phyloP scores from a whole-genome alignment of 306 rosid genomes.

The Sphenostylis stenocarpa region DNA sequence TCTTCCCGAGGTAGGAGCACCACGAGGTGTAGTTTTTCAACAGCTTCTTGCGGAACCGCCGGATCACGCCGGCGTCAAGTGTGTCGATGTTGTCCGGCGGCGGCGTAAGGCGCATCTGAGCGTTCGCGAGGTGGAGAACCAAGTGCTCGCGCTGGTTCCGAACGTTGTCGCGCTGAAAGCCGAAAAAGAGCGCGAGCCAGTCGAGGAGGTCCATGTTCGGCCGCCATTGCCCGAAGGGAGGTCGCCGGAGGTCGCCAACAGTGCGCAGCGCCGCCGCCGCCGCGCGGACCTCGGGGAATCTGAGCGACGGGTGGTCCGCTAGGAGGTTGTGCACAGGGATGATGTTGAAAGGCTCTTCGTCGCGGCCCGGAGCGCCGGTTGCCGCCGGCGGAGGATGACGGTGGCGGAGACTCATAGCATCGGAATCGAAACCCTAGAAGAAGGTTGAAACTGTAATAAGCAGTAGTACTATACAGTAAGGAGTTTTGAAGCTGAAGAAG shows the following conservation, averaged over 20 bases:
- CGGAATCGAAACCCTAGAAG: slow-evolving; percentile 33
- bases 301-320: slow-evolving; percentile 89
- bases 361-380: slow-evolving; percentile 10
- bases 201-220: slow-evolving; percentile 77
- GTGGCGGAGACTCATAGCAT: slow-evolving; percentile 48
- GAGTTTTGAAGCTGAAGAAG: not conserved
- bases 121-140: slow-evolving; percentile 90
- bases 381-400: slow-evolving; percentile 32
- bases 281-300: slow-evolving; percentile 90
- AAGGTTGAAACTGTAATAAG: not conserved
- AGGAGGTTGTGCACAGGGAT: slow-evolving; percentile 86
- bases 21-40: slow-evolving; percentile 69
- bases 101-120: slow-evolving; percentile 92
- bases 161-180: slow-evolving; percentile 82
- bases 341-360: slow-evolving; percentile 71
- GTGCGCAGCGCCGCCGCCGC: slow-evolving; percentile 63
- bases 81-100: slow-evolving; percentile 92
- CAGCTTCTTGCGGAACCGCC: slow-evolving; percentile 78
- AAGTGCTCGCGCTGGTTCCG: slow-evolving; percentile 97
- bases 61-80: slow-evolving; percentile 64
- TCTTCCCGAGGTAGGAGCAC: slow-evolving; percentile 92
- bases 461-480: not conserved
- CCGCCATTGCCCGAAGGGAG: slow-evolving; percentile 74
- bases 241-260: slow-evolving; percentile 73
- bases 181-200: slow-evolving; percentile 87